Conservation (phyloP, 805 yeast species). For the Hanseniaspora pseudoguilliermondii region DNA sequence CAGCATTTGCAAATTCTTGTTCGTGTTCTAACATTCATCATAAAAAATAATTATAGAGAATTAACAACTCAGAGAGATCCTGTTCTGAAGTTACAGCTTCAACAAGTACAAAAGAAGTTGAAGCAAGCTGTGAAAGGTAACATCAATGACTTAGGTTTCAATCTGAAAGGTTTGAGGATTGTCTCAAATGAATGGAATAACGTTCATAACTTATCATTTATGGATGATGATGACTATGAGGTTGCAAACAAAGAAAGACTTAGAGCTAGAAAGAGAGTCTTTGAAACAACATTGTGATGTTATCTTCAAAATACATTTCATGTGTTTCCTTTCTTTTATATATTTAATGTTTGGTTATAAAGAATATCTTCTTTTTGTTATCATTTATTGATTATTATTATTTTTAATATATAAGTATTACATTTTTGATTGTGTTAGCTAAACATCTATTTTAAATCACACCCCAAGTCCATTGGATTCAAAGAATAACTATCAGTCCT, state of each 20-base stretch:
- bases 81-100: conserved; percentile 48
- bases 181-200: conserved; percentile 67
- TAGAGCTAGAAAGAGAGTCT: conserved; percentile 58
- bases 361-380: background rate
- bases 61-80: conserved; percentile 57
- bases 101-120: conserved; percentile 48
- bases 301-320: background rate
- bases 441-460: background rate
- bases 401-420: background rate
- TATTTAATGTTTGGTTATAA: too few species aligned
- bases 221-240: conserved; percentile 44
- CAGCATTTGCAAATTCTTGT: conserved; percentile 53
- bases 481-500: conserved; percentile 2
- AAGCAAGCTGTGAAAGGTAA: conserved; percentile 42
- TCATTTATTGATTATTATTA: background rate
- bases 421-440: background rate
- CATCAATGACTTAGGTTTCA: conserved; percentile 59
- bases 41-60: conserved; percentile 67
- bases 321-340: too few species aligned
- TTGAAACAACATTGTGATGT: conserved; percentile 35
- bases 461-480: background rate
- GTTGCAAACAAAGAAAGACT: conserved; percentile 42
- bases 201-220: conserved; percentile 58
- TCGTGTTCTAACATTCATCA: conserved; percentile 60
- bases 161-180: conserved; percentile 68